These are phyloP conservation scores for Chaetothyriales sp. DNA, from an alignment of 2,329 filamentous ascomycete species.

Conservation along the genomic window DNA sequence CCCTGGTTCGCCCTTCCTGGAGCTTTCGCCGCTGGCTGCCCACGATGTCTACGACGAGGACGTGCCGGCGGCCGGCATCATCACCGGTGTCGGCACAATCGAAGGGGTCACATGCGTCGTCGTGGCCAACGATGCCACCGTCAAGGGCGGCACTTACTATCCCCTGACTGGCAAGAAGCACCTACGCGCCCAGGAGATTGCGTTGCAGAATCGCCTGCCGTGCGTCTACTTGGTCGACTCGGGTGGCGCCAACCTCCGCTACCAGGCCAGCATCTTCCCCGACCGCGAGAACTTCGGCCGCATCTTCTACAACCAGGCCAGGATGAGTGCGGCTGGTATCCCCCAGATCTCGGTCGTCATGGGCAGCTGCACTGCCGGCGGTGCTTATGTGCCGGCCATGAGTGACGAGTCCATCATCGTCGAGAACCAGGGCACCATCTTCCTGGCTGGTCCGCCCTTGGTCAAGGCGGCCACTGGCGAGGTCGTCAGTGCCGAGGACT, in stretches of 20 bases:
- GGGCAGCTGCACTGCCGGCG: conserved; percentile 91
- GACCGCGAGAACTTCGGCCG: conserved; percentile 90
- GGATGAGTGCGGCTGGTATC: conserved; percentile 78
- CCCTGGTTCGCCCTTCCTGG: conserved; percentile 75
- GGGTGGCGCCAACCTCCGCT: conserved; percentile 83
- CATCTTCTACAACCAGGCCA: conserved; percentile 95
- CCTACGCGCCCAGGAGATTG: conserved; percentile 76
- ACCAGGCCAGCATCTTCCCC: conserved; percentile 91
- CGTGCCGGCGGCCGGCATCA: conserved; percentile 76
- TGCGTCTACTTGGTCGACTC: conserved; percentile 96
- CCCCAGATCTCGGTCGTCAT: conserved; percentile 92
- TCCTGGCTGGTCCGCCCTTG: conserved; percentile 81
- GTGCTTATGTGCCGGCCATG: conserved; percentile 94
- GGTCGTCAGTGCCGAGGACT: conserved; percentile 73
- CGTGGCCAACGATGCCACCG: conserved; percentile 89
- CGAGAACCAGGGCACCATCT: conserved; percentile 89
- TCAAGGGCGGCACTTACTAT: conserved; percentile 95
- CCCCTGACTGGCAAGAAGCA: conserved; percentile 98
- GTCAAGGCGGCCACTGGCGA: conserved; percentile 95
- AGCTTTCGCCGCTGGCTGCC: conserved; percentile 83
- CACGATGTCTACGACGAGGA: conserved; percentile 80
- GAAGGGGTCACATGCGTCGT: conserved; percentile 86
- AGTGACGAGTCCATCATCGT: conserved; percentile 96
- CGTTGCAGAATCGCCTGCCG: conserved; percentile 64
- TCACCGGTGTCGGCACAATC: conserved; percentile 80